Evolutionary conservation across 441 rosid species (phyloP).

Genomic region (Arabidopsis lyrata): DNA sequence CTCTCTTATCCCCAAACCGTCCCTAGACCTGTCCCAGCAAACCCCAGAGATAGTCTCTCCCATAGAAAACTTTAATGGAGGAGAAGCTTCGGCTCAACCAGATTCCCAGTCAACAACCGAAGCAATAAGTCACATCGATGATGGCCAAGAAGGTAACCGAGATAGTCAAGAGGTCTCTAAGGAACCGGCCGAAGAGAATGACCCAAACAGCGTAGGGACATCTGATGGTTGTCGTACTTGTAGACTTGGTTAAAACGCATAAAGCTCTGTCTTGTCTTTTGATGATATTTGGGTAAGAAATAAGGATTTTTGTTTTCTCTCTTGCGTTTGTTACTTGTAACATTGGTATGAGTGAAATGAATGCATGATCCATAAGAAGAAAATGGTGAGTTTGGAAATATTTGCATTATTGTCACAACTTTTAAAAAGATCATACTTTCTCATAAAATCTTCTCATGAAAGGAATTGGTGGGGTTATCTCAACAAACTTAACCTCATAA

Average conservation of each 20-base stretch:
- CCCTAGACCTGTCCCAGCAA: constrained; percentile 36
- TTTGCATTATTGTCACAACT: background rate
- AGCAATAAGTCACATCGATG: background rate
- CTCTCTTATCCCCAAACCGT: constrained; percentile 53
- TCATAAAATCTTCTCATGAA: no score
- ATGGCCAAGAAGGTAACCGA: constrained; percentile 23
- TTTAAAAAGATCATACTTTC: no score
- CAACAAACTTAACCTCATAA: no score
- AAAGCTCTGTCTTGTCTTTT: constrained; percentile 19
- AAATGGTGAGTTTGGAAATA: background rate
- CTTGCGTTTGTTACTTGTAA: constrained; percentile 10
- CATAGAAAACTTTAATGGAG: constrained; percentile 9
- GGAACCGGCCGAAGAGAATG: constrained; percentile 22
- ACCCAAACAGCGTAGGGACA: constrained; percentile 18
- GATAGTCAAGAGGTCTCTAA: constrained; percentile 1
- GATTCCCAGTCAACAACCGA: constrained; percentile 13
- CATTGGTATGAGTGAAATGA: constrained; percentile 7
- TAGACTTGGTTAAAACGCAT: constrained; percentile 8
- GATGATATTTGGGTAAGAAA: constrained; percentile 5
- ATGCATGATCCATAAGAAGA: background rate
- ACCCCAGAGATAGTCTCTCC: constrained; percentile 29
- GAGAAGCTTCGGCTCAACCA: constrained; percentile 22
- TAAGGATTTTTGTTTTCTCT: background rate
- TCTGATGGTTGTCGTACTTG: constrained; percentile 27
- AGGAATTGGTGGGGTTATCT: no score